Evolutionary conservation across 345 rosid species (phyloP).

Genomic region (Cardamine chenopodiifolia): DNA sequence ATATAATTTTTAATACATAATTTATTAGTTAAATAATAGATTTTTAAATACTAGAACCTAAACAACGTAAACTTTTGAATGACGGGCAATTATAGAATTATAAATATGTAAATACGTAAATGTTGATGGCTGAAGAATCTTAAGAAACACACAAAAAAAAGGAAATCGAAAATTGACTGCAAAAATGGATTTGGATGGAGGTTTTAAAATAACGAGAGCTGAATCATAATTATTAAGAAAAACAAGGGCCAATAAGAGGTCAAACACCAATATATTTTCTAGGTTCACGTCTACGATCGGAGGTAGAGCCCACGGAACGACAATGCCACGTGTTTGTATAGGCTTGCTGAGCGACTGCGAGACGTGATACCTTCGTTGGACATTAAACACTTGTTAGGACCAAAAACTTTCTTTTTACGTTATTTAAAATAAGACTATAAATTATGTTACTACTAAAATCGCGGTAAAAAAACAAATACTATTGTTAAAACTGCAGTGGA

Average conservation of each 20-base stretch:
- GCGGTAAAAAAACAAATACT: too few species aligned
- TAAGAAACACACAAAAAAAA: too few species aligned
- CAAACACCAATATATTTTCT: conserved; percentile 11
- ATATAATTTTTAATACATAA: too few species aligned
- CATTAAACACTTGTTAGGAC: neutral
- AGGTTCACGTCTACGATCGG: conserved; percentile 27
- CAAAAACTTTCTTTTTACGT: neutral
- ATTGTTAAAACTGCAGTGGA: too few species aligned
- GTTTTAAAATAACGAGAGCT: neutral
- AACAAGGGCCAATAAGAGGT: conserved; percentile 21
- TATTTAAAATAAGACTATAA: too few species aligned
- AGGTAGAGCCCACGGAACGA: conserved; percentile 31
- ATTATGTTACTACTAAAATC: too few species aligned
- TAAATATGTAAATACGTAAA: neutral
- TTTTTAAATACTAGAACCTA: neutral
- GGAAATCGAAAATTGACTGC: neutral
- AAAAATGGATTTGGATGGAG: neutral
- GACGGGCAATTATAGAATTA: neutral
- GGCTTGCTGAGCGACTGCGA: conserved; percentile 10
- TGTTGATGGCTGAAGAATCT: neutral
- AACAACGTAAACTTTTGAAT: neutral
- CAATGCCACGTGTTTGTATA: conserved; percentile 31
- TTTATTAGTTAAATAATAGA: too few species aligned
- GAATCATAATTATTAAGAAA: neutral
- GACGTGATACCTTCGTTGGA: conserved; percentile 35